These are phyloP conservation scores for Aspergillus carbonarius DNA, from an alignment of 2,329 filamentous ascomycete genomes.

Conservation along the genomic window DNA sequence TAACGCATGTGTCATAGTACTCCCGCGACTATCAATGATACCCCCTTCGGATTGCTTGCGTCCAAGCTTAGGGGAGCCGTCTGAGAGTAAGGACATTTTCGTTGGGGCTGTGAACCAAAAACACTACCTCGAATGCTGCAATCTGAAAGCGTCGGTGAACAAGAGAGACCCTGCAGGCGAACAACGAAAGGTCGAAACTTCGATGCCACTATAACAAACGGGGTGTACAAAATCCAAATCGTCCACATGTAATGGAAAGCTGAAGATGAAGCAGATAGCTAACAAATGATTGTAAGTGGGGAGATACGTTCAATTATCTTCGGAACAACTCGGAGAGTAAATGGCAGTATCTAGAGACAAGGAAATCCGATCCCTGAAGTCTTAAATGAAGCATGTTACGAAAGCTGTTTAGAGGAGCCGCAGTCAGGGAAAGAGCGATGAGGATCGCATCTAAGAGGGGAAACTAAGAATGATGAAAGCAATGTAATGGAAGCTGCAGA, in stretches of 20 bases:
- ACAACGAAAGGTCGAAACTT: slow-evolving; percentile 14
- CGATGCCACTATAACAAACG: slow-evolving; percentile 13
- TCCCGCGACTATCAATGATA: slow-evolving; percentile 19
- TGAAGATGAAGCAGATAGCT: slow-evolving; percentile 20
- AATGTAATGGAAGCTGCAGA: slow-evolving; percentile 12
- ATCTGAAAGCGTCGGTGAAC: neutral
- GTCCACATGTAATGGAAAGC: slow-evolving; percentile 25
- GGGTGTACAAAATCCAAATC: slow-evolving; percentile 22
- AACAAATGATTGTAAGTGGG: slow-evolving; percentile 22
- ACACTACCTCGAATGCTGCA: neutral
- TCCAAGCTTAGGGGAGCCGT: slow-evolving; percentile 24
- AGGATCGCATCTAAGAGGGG: slow-evolving; percentile 29
- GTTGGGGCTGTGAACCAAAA: slow-evolving; percentile 1
- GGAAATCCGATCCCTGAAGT: slow-evolving; percentile 15
- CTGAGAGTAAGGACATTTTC: slow-evolving; percentile 31
- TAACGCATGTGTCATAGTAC: slow-evolving; percentile 16
- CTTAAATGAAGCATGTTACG: neutral
- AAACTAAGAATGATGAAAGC: neutral
- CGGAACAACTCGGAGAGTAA: slow-evolving; percentile 15
- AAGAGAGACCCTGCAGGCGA: slow-evolving; percentile 4
- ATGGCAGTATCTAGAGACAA: slow-evolving; percentile 22
- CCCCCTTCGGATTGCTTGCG: slow-evolving; percentile 25
- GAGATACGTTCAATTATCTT: slow-evolving; percentile 13
- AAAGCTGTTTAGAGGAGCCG: neutral
- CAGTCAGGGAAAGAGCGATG: slow-evolving; percentile 20